Percentiles rank a stretch among this genome's conserved stretches.
Evolutionary conservation across 345 rosid genomes (phyloP).

Genomic region (Heritiera littoralis): DNA sequence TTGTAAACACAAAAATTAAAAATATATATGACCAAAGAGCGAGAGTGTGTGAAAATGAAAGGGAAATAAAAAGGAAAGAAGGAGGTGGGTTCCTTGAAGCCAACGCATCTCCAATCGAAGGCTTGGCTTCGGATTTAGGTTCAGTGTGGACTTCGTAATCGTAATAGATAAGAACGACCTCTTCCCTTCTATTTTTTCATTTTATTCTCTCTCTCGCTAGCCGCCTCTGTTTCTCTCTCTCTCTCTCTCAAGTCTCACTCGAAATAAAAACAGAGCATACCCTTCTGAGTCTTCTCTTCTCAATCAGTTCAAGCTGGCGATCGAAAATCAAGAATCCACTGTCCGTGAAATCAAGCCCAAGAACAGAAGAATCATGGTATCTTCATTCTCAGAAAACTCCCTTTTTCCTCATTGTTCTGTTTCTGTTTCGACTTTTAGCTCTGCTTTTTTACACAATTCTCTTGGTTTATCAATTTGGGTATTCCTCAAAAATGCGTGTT

Average conservation of each 20-base stretch:
- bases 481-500: constrained; percentile 3
- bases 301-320: constrained; percentile 59
- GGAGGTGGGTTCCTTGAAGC: constrained; percentile 58
- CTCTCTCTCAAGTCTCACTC: constrained; percentile 13
- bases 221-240: constrained; percentile 30
- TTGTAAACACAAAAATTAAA: background rate
- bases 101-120: constrained; percentile 44
- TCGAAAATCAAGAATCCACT: constrained; percentile 69
- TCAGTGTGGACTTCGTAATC: constrained; percentile 36
- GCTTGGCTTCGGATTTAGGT: constrained; percentile 41
- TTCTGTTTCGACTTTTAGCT: background rate
- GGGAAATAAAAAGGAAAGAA: constrained; percentile 44
- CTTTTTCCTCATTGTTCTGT: constrained; percentile 5
- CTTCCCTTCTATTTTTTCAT: constrained; percentile 2
- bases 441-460: background rate
- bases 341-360: constrained; percentile 76
- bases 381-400: constrained; percentile 3
- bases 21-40: constrained; percentile 33
- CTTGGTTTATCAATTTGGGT: constrained; percentile 18
- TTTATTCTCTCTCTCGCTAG: constrained; percentile 21
- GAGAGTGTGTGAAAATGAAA: constrained; percentile 31
- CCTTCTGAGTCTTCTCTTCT: background rate
- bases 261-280: background rate
- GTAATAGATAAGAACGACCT: constrained; percentile 61
- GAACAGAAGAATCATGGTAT: constrained; percentile 83